phyloP scores from a whole-genome alignment of 2,329 filamentous ascomycete species.

The Hypoxylon sp. region DNA sequence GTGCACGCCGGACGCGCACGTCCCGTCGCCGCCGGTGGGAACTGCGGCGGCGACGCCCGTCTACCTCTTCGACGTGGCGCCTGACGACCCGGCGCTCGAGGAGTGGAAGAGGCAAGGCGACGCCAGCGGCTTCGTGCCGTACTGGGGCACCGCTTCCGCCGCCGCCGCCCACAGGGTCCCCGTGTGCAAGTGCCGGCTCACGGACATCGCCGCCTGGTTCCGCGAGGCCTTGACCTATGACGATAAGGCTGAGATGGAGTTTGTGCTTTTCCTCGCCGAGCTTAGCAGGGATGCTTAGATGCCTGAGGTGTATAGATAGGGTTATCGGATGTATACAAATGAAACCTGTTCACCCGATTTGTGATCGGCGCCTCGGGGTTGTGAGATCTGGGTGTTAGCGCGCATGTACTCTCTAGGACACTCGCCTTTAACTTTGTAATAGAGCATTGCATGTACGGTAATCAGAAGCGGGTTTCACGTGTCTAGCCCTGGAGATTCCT shows the following conservation, averaged over 20 bases:
- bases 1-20: constrained; percentile 4
- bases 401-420: too few relatives aligned
- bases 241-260: constrained; percentile 27
- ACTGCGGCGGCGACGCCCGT: constrained; percentile 5
- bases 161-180: constrained; percentile 14
- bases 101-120: constrained; percentile 22
- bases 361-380: neutral
- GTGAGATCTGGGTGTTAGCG: too few relatives aligned
- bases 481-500: too few relatives aligned
- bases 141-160: constrained; percentile 27
- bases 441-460: too few relatives aligned
- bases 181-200: constrained; percentile 35
- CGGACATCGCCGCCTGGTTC: constrained; percentile 35
- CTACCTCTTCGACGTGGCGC: constrained; percentile 18
- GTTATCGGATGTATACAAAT: neutral
- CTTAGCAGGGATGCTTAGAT: constrained; percentile 17
- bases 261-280: constrained; percentile 32
- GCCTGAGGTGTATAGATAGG: neutral
- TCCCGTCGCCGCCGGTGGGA: neutral
- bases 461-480: too few relatives aligned
- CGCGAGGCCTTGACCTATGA: constrained; percentile 32
- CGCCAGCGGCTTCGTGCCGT: constrained; percentile 23
- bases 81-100: constrained; percentile 18
- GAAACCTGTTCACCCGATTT: too few relatives aligned
- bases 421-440: too few relatives aligned